Evolutionary conservation across 129 eudicot species (phyloP).

Genomic region (Rutidosis leptorrhynchoides): DNA sequence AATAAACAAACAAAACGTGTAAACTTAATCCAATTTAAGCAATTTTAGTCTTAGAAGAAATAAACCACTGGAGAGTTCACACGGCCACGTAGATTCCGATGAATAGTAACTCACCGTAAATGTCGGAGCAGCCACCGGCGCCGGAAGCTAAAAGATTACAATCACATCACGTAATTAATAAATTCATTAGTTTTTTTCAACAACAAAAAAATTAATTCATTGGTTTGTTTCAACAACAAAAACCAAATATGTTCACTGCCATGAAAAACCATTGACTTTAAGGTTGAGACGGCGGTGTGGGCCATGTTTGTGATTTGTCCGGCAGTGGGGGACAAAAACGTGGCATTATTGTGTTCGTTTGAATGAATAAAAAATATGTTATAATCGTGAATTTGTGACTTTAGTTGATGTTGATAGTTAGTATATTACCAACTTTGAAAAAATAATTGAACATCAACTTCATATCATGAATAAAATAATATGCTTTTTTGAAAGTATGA

Average conservation of each 20-base stretch:
- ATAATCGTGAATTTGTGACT: neutral
- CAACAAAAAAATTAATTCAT: conserved; percentile 5
- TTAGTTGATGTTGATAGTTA: conserved; percentile 13
- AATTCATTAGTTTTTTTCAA: conserved; percentile 12
- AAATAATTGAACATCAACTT: conserved; percentile 15
- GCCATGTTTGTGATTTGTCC: conserved; percentile 35
- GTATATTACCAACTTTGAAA: conserved; percentile 12
- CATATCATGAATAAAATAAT: neutral
- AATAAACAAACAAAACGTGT: conserved; percentile 11
- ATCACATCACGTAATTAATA: conserved; percentile 16
- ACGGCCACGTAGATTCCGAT: neutral
- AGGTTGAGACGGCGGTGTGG: conserved; percentile 27
- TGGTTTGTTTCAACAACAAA: conserved; percentile 17
- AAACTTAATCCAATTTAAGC: neutral
- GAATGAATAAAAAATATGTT: neutral
- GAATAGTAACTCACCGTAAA: neutral
- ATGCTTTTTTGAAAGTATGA: neutral
- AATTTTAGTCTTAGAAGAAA: conserved; percentile 12
- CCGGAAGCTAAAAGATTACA: conserved; percentile 1
- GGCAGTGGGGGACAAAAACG: conserved; percentile 37
- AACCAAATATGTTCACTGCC: conserved; percentile 26
- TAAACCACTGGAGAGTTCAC: neutral
- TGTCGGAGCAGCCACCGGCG: conserved; percentile 9
- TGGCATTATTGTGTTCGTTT: conserved; percentile 25
- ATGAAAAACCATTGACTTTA: conserved; percentile 14